phyloP scores from a whole-genome alignment of 1,284 basidiomycete genomes.

The Ganoderma leucocontextum region DNA sequence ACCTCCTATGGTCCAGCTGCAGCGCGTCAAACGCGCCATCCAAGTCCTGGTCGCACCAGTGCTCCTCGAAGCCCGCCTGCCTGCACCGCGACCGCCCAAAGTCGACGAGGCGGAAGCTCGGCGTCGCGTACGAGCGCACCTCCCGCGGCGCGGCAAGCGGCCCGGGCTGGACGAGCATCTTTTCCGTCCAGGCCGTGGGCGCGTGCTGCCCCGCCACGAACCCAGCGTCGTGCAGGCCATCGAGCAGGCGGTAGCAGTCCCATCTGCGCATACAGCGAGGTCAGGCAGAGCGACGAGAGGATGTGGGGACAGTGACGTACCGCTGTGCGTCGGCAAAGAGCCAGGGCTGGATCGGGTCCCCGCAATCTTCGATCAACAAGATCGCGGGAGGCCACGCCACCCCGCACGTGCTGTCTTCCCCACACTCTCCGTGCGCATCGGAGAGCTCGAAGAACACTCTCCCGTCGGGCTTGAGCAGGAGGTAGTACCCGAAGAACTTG shows the following conservation, averaged over 20 bases:
- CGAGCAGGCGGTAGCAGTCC: constrained; percentile 48
- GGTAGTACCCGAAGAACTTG: constrained; percentile 60
- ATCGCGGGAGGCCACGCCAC: constrained; percentile 45
- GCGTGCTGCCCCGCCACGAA: constrained; percentile 43
- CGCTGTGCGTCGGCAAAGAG: constrained; percentile 43
- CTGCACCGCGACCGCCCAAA: constrained; percentile 45
- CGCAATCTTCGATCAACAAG: constrained; percentile 57
- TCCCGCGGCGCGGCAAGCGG: constrained; percentile 45
- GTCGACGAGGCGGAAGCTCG: constrained; percentile 58
- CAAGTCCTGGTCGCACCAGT: constrained; percentile 9
- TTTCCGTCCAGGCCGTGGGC: constrained; percentile 46
- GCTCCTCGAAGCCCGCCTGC: constrained; percentile 8
- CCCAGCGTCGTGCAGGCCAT: constrained; percentile 48
- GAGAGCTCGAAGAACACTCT: not conserved
- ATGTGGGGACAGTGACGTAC: constrained; percentile 31
- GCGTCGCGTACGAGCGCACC: constrained; percentile 31
- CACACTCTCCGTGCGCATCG: constrained; percentile 13
- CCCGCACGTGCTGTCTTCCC: constrained; percentile 5
- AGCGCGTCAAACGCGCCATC: constrained; percentile 9
- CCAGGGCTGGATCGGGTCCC: constrained; percentile 40
- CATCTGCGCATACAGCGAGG: constrained; percentile 35
- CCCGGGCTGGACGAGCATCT: constrained; percentile 54
- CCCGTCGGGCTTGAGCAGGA: constrained; percentile 36
- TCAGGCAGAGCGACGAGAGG: constrained; percentile 11
- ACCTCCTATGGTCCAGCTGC: not conserved